phyloP scores from a whole-genome alignment of 345 rosid genomes.

The Boechera stricta region DNA sequence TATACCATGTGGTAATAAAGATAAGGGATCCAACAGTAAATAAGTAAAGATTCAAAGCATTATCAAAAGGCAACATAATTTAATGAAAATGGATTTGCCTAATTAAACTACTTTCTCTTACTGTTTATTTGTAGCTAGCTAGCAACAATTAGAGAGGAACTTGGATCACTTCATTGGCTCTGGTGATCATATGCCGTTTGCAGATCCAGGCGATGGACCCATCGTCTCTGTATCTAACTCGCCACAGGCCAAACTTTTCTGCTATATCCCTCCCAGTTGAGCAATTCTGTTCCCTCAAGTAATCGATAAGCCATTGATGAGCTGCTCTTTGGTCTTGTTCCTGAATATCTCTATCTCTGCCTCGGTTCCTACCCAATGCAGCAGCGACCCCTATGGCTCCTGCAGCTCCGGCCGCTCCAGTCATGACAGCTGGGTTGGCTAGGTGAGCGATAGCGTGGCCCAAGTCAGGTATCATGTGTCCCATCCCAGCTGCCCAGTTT shows the following conservation, averaged over 20 bases:
- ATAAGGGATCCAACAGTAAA: slow-evolving; percentile 16
- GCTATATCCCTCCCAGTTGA: slow-evolving; percentile 84
- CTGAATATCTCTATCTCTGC: slow-evolving; percentile 56
- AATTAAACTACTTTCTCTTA: slow-evolving; percentile 24
- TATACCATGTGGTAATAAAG: slow-evolving; percentile 22
- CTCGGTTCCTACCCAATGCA: slow-evolving; percentile 63
- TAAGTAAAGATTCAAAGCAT: slow-evolving; percentile 20
- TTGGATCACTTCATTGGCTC: slow-evolving; percentile 74
- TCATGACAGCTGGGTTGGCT: slow-evolving; percentile 62
- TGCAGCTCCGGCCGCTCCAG: slow-evolving; percentile 83
- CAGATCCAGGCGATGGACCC: slow-evolving; percentile 96
- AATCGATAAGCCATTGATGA: slow-evolving; percentile 91
- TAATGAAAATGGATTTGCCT: slow-evolving; percentile 35
- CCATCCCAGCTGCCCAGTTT: slow-evolving; percentile 91
- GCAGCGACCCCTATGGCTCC: slow-evolving; percentile 52
- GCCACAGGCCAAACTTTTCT: slow-evolving; percentile 89
- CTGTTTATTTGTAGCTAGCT: slow-evolving; percentile 19
- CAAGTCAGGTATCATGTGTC: slow-evolving; percentile 92
- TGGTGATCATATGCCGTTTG: slow-evolving; percentile 72
- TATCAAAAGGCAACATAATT: slow-evolving; percentile 16
- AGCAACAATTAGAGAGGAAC: slow-evolving; percentile 56
- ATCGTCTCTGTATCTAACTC: slow-evolving; percentile 81
- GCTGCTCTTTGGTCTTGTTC: slow-evolving; percentile 79
- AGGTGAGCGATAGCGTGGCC: slow-evolving; percentile 82
- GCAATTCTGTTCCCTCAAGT: slow-evolving; percentile 75